Conservation (phyloP, 2,329 filamentous ascomycete species). For the Fusarium verticillioides region DNA sequence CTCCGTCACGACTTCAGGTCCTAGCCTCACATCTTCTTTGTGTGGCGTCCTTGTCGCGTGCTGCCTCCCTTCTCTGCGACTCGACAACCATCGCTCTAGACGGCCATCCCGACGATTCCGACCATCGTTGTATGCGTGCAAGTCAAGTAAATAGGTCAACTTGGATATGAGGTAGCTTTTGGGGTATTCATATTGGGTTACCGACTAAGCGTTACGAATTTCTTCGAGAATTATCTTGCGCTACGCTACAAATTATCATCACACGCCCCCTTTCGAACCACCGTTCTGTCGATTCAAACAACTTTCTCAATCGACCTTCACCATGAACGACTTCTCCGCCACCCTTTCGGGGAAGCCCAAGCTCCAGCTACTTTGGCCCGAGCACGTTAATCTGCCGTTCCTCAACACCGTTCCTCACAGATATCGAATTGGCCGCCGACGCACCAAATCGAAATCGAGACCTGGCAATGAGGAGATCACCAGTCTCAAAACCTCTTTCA, state of each 20-base stretch:
- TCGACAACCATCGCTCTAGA: slow-evolving; percentile 37
- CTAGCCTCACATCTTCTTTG: slow-evolving; percentile 26
- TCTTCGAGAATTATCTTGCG: slow-evolving; percentile 20
- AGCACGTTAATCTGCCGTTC: slow-evolving; percentile 55
- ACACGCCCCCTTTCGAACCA: slow-evolving; percentile 4
- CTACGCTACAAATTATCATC: slow-evolving; percentile 15
- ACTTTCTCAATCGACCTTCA: slow-evolving; percentile 25
- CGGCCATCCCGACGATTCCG: slow-evolving; percentile 35
- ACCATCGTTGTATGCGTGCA: slow-evolving; percentile 33
- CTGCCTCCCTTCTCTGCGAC: slow-evolving; percentile 39
- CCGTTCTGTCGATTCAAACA: slow-evolving; percentile 19
- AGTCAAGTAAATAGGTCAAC: slow-evolving; percentile 37
- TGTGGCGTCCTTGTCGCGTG: slow-evolving; percentile 45
- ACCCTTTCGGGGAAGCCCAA: slow-evolving; percentile 55
- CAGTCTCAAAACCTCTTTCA: slow-evolving; percentile 83
- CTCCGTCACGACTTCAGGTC: slow-evolving; percentile 24
- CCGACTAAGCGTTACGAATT: slow-evolving; percentile 33
- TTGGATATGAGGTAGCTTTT: slow-evolving; percentile 53
- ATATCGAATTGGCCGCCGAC: slow-evolving; percentile 53
- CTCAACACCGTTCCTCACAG: slow-evolving; percentile 56
- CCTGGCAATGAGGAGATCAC: slow-evolving; percentile 70
- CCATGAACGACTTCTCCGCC: slow-evolving; percentile 54
- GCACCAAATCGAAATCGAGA: slow-evolving; percentile 54
- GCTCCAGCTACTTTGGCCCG: slow-evolving; percentile 54
- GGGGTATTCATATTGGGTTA: slow-evolving; percentile 48